Evolutionary conservation across 306 rosid genomes (phyloP).

Genomic region (Cucumis cinereus): DNA sequence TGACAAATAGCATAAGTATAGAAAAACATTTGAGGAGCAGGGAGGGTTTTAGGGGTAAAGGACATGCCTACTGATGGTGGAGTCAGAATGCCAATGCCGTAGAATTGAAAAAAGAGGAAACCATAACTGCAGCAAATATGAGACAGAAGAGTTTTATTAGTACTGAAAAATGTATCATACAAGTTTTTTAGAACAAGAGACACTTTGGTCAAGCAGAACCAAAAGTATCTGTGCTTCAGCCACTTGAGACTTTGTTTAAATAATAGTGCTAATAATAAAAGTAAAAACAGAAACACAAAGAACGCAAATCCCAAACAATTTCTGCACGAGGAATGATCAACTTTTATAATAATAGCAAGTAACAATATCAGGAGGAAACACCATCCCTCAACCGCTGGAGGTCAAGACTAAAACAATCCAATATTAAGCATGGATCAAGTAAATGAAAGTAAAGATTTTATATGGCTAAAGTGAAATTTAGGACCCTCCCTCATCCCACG

Average conservation of each 20-base stretch:
- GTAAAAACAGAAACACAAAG: too few relatives aligned
- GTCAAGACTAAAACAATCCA: not conserved
- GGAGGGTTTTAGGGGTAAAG: not conserved
- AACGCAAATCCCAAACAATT: too few relatives aligned
- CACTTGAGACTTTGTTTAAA: not conserved
- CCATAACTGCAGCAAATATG: slow-evolving; percentile 60
- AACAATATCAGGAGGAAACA: not conserved
- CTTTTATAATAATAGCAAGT: too few relatives aligned
- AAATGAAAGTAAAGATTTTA: not conserved
- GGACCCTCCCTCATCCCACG: not conserved
- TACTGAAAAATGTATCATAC: not conserved
- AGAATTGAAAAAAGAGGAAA: slow-evolving; percentile 73
- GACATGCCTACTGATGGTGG: slow-evolving; percentile 44
- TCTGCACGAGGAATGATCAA: too few relatives aligned
- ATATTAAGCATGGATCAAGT: not conserved
- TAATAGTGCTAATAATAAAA: too few relatives aligned
- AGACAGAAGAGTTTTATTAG: slow-evolving; percentile 13
- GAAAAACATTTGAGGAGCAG: not conserved
- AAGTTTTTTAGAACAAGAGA: not conserved
- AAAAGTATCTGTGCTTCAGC: not conserved
- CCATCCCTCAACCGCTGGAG: not conserved
- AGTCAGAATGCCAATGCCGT: slow-evolving; percentile 18
- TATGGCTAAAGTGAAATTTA: not conserved
- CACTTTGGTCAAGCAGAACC: not conserved
- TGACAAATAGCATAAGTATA: not conserved